Evolutionary conservation across 345 rosid species (phyloP), one percentile per base, ranked within the genome.

Genomic region (Brassica rapa): DNA sequence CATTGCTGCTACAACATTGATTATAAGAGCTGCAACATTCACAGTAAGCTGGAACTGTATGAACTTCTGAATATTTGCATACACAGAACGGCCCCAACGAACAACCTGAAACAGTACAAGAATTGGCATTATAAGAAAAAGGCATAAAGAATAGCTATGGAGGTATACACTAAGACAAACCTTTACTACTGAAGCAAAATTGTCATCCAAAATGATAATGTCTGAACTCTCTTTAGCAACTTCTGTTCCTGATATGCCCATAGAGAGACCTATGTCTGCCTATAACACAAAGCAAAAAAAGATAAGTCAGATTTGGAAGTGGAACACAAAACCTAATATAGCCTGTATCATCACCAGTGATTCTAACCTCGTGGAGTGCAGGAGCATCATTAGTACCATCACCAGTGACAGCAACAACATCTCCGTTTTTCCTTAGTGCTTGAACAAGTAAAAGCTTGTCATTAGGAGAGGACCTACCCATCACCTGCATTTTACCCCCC

Each of bases 361-460:
- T 70, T 43, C 81, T 81, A 80, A 95, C 99, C 99, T 95, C 99
- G 68, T 93, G 97, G 73, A 95, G 94, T 64, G 99, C 99, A 76
- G 99, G 99, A 82, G 99, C 99, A 83, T 95, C 99, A 84, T 95
- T 95, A 43, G 99, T 95, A 66, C 98, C 99, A 85, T 95, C 99
- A 77, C 99, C 99, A 66, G 98, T 95, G 72, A 95, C 99, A 66
- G 98, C 99, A 68, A 95, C 99, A 81, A 95, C 99, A 76, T 93
- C 96, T 66, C 99, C 98, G 66, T 86, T 84, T 82, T 87, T 95
- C 62, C 96, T 88, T 49, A 95, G 82, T 19, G 99, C 98, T 90
- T 95, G 98, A 74, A 95, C 99, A 74, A 95, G 94, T 70, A 95
- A 87, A 78, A 93, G 97, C 87, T 95, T 95, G 88, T 91, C 96